Evolutionary conservation across 495 filamentous ascomycete genomes (phyloP).

Genomic region (Penicillium silybi): DNA sequence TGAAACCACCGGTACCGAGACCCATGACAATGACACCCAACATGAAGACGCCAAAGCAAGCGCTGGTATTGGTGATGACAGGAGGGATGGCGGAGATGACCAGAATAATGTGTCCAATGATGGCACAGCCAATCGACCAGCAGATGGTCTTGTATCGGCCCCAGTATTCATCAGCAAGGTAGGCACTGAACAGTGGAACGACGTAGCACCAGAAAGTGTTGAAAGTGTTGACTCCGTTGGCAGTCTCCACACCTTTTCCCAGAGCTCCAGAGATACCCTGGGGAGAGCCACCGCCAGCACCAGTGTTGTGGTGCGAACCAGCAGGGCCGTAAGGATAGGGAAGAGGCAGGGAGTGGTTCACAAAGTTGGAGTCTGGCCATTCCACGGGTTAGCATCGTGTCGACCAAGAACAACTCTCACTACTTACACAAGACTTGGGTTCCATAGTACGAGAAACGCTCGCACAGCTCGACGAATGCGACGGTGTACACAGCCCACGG

Average conservation of each 20-base stretch:
- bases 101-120: slow-evolving; percentile 64
- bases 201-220: slow-evolving; percentile 72
- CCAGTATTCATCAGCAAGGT: slow-evolving; percentile 67
- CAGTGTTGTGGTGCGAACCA: slow-evolving; percentile 20
- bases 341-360: slow-evolving; percentile 22
- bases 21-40: slow-evolving; percentile 56
- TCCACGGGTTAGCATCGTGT: not conserved
- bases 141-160: slow-evolving; percentile 71
- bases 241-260: slow-evolving; percentile 15
- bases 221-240: slow-evolving; percentile 36
- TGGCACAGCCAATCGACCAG: slow-evolving; percentile 51
- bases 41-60: slow-evolving; percentile 52
- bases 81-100: slow-evolving; percentile 58
- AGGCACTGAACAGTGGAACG: slow-evolving; percentile 65
- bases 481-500: slow-evolving; percentile 23
- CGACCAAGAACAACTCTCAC: not conserved
- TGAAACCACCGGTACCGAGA: slow-evolving; percentile 53
- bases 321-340: slow-evolving; percentile 15
- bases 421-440: slow-evolving; percentile 19
- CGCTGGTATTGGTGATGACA: slow-evolving; percentile 51
- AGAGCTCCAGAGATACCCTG: slow-evolving; percentile 23
- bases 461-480: slow-evolving; percentile 11
- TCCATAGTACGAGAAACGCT: slow-evolving; percentile 17
- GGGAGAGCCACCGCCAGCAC: slow-evolving; percentile 15
- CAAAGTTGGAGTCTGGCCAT: slow-evolving; percentile 15